phyloP scores from a whole-genome alignment of 176 grass and related monocot genomes.

The Zoysia pacifica region DNA sequence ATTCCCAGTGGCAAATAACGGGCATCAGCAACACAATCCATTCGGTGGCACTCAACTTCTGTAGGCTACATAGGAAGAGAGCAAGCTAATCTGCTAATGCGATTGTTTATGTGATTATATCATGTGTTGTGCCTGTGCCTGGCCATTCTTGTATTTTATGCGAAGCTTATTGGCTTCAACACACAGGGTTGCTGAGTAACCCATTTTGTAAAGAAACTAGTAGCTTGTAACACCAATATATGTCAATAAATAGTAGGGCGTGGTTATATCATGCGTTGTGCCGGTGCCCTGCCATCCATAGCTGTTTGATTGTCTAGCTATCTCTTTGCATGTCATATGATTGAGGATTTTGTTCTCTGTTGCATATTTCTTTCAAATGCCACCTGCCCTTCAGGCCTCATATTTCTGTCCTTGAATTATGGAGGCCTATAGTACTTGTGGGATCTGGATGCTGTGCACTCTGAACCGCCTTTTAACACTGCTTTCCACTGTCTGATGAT shows the following conservation, averaged over 20 bases:
- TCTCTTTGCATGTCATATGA: background rate
- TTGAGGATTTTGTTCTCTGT: background rate
- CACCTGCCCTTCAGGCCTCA: background rate
- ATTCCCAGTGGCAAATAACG: slow-evolving; percentile 57
- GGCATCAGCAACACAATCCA: slow-evolving; percentile 58
- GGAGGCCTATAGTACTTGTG: background rate
- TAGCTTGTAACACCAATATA: slow-evolving; percentile 36
- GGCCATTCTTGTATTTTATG: slow-evolving; percentile 52
- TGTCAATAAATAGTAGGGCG: slow-evolving; percentile 53
- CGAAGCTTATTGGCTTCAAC: slow-evolving; percentile 42
- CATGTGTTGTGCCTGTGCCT: slow-evolving; percentile 48
- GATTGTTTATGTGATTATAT: slow-evolving; percentile 68
- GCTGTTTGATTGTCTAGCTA: background rate
- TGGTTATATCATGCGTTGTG: slow-evolving; percentile 14
- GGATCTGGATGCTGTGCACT: background rate
- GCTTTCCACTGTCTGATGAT: background rate
- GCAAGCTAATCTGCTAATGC: slow-evolving; percentile 33
- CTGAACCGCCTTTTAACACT: too few relatives aligned
- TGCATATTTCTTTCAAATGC: background rate
- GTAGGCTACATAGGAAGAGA: slow-evolving; percentile 47
- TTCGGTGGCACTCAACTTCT: slow-evolving; percentile 57
- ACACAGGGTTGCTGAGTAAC: slow-evolving; percentile 44
- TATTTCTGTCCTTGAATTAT: background rate
- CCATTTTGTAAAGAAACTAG: slow-evolving; percentile 72
- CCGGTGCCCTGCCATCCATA: too few relatives aligned